Conservation (phyloP, 805 yeast genomes). For the Wickerhamiella occidentalis region DNA sequence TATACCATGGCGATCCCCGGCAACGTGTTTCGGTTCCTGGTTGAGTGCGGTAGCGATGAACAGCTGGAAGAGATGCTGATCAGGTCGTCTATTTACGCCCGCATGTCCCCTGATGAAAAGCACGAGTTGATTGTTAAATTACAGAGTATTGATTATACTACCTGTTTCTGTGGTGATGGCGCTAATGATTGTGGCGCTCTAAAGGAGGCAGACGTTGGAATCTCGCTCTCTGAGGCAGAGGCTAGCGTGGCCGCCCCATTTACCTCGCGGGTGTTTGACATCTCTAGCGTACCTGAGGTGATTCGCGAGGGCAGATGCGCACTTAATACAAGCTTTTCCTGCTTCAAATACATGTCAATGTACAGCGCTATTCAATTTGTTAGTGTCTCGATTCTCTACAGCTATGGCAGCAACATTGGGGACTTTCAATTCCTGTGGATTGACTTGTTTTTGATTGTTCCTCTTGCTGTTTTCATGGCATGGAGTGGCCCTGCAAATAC, state of each 20-base stretch:
- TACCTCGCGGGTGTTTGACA: slow-evolving; percentile 80
- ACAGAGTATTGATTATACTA: slow-evolving; percentile 76
- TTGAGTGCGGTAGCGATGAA: slow-evolving; percentile 38
- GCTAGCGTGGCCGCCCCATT: slow-evolving; percentile 99
- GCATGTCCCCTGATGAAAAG: slow-evolving; percentile 99
- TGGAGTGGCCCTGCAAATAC: slow-evolving; percentile 73
- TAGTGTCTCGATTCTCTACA: slow-evolving; percentile 72
- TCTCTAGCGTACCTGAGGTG: slow-evolving; percentile 83
- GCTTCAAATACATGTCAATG: slow-evolving; percentile 95
- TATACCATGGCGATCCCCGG: slow-evolving; percentile 84
- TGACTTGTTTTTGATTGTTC: slow-evolving; percentile 79
- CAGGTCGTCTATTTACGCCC: slow-evolving; percentile 69
- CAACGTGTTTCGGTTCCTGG: slow-evolving; percentile 69
- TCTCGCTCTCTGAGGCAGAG: slow-evolving; percentile 92
- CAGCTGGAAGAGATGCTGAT: slow-evolving; percentile 47
- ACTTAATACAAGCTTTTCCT: slow-evolving; percentile 85
- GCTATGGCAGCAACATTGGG: slow-evolving; percentile 83
- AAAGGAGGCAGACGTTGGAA: slow-evolving; percentile 95
- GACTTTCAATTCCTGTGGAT: slow-evolving; percentile 94
- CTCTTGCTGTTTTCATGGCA: slow-evolving; percentile 91
- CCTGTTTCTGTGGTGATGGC: slow-evolving; percentile 98
- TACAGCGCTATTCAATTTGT: slow-evolving; percentile 94
- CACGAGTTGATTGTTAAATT: slow-evolving; percentile 86
- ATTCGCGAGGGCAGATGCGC: slow-evolving; percentile 93
- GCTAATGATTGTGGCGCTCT: slow-evolving; percentile 99